Base-by-base conservation (phyloP, 164 flowering plant genomes). In the Liquidambar formosana region DNA sequence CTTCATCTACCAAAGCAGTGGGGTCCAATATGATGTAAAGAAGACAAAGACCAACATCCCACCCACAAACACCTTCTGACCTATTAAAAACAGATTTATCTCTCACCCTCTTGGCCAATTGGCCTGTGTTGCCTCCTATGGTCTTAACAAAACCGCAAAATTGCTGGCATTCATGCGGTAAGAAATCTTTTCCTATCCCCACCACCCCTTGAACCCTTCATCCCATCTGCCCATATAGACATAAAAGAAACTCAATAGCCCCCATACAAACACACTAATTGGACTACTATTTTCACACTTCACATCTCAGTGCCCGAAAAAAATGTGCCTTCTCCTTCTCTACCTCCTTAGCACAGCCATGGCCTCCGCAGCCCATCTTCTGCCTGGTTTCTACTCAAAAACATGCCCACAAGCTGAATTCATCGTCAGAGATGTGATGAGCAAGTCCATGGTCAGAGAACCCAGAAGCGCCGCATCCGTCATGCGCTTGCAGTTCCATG, bases 401-500 rank as follows among this genome's bases (percentile, higher is more conserved):
- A 77, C 86, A 2, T 94, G 98, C 77, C 96, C 98, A 3, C 26
- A 71, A 23, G 97, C 97, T 0, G 96, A 93, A 71, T 28, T 38
- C 1, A 74, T 80, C 0, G 97, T 91, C 22, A 69, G 89, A 43
- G 68, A 77, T 16, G 88, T 79, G 68, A 80, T 92, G 76, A 45
- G 15, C 68, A 76, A 74, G 47, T 88, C 94, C 74, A 73, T 86
- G 84, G 19, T 52, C 4, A 80, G 83, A 76, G 97, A 94, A 64
- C 71, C 85, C 19, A 77, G 97, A 63, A 88, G 85, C 63, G 89
- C 67, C 0, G 97, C 99, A 38, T 93, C 98, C 3, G 97, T 93
- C 52, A 93, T 95, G 98, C 91, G 99, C 19, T 76, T 93, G 57
- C 99, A 95, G 54, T 95, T 93, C 77, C 99, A 95, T 66, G 99